phyloP scores from a whole-genome alignment of 1,284 basidiomycete species.

The Mycosarcoma maydis region DNA sequence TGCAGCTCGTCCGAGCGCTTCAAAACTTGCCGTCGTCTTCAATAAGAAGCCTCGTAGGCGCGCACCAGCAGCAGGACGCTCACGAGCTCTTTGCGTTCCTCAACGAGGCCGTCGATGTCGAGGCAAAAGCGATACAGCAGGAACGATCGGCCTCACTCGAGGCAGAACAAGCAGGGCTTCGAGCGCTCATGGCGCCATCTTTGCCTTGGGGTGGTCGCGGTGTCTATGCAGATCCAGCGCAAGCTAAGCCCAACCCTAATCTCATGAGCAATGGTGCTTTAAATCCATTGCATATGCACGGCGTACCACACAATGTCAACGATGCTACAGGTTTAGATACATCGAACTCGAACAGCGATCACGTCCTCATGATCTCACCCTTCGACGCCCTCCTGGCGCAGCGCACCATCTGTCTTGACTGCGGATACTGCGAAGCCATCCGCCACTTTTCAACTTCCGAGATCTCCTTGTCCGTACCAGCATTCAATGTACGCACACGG shows the following conservation, averaged over 20 bases:
- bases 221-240: slow-evolving; percentile 31
- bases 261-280: background rate
- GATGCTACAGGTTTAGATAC: background rate
- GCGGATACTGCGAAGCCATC: slow-evolving; percentile 64
- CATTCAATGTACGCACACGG: slow-evolving; percentile 22
- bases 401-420: slow-evolving; percentile 60
- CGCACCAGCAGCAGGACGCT: slow-evolving; percentile 66
- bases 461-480: slow-evolving; percentile 56
- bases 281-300: slow-evolving; percentile 2
- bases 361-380: slow-evolving; percentile 32
- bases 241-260: slow-evolving; percentile 7
- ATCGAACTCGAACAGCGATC: background rate
- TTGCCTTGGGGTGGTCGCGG: slow-evolving; percentile 39
- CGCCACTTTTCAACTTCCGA: slow-evolving; percentile 58
- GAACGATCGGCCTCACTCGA: slow-evolving; percentile 26
- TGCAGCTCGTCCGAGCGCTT: slow-evolving; percentile 50
- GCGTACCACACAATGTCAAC: background rate
- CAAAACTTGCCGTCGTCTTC: slow-evolving; percentile 46
- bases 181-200: slow-evolving; percentile 44
- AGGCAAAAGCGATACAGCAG: slow-evolving; percentile 41
- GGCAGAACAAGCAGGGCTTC: slow-evolving; percentile 36
- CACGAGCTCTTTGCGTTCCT: slow-evolving; percentile 65
- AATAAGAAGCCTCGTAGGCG: slow-evolving; percentile 54
- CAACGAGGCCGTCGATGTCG: slow-evolving; percentile 56
- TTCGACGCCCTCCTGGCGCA: slow-evolving; percentile 54